These are phyloP conservation scores for Davidsoniella eucalypti DNA, from an alignment of 2,329 filamentous ascomycete genomes.

Conservation along the genomic window DNA sequence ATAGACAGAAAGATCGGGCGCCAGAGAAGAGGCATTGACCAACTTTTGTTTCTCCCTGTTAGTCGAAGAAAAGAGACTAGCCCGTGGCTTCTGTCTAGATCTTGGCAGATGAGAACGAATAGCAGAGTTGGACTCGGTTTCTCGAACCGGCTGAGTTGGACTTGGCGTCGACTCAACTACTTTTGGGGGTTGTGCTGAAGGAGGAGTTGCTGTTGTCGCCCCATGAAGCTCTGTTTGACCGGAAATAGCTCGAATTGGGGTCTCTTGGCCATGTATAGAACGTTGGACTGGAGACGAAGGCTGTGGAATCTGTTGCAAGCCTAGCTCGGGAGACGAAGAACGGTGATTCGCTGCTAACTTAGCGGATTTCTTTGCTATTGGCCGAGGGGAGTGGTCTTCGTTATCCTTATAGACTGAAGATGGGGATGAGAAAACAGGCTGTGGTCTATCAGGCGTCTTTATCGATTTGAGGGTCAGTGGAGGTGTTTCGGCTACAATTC, in stretches of 20 bases:
- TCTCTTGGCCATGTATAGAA: not conserved
- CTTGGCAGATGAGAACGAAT: not conserved
- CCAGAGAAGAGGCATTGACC: constrained; percentile 1
- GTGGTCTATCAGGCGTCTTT: not conserved
- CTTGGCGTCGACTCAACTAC: not conserved
- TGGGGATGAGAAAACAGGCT: not conserved
- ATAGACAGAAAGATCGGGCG: constrained; percentile 3
- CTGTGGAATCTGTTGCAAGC: not conserved
- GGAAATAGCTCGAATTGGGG: not conserved
- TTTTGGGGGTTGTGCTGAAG: constrained; percentile 3
- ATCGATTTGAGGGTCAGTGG: no score
- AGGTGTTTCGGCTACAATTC: not conserved
- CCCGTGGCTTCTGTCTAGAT: constrained; percentile 5
- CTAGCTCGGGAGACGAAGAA: constrained; percentile 2
- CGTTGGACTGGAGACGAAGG: not conserved
- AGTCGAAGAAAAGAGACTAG: constrained; percentile 1
- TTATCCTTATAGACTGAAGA: not conserved
- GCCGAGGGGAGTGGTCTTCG: not conserved
- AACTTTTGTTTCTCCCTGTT: not conserved
- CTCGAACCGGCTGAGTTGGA: not conserved
- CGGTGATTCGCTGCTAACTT: not conserved
- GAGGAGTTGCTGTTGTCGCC: not conserved
- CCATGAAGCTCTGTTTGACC: not conserved
- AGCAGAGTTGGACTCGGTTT: not conserved
- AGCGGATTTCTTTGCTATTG: not conserved